phyloP scores from a whole-genome alignment of 495 filamentous ascomycete genomes.

The Tuber brumale region DNA sequence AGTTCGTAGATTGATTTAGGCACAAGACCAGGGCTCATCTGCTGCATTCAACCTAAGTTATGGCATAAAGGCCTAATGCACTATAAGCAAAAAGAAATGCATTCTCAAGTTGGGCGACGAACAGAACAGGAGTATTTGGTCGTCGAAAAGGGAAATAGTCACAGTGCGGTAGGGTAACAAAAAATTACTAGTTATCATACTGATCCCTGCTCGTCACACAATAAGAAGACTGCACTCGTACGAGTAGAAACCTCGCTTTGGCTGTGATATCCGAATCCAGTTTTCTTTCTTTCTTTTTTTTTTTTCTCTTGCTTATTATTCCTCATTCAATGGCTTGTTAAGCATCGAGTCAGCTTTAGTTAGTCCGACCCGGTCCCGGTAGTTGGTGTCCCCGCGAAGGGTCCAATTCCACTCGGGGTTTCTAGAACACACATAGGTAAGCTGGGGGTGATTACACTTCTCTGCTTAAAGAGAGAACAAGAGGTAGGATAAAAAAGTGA shows the following conservation, averaged over 20 bases:
- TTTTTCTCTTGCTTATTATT: neutral
- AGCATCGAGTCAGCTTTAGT: constrained; percentile 4
- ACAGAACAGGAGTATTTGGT: too few species aligned
- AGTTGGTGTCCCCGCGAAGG: neutral
- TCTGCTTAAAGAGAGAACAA: neutral
- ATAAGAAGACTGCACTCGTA: too few species aligned
- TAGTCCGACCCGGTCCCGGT: neutral
- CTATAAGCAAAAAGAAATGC: too few species aligned
- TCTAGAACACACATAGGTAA: neutral
- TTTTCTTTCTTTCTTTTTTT: neutral
- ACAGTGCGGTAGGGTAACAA: too few species aligned
- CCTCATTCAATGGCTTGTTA: neutral
- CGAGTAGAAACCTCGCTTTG: neutral
- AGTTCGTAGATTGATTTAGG: too few species aligned
- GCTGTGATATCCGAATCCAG: neutral
- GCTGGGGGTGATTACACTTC: neutral
- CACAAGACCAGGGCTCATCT: too few species aligned
- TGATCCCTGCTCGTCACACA: too few species aligned
- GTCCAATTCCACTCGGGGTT: constrained; percentile 2
- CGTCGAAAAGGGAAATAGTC: too few species aligned
- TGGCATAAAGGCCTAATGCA: too few species aligned
- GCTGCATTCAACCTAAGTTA: too few species aligned
- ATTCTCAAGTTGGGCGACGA: too few species aligned
- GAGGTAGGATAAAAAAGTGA: neutral
- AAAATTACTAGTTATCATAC: too few species aligned